Evolutionary conservation across 495 filamentous ascomycete species (phyloP), one percentile per base, ranked within the genome.

Genomic region (Tetracladium setigerum): DNA sequence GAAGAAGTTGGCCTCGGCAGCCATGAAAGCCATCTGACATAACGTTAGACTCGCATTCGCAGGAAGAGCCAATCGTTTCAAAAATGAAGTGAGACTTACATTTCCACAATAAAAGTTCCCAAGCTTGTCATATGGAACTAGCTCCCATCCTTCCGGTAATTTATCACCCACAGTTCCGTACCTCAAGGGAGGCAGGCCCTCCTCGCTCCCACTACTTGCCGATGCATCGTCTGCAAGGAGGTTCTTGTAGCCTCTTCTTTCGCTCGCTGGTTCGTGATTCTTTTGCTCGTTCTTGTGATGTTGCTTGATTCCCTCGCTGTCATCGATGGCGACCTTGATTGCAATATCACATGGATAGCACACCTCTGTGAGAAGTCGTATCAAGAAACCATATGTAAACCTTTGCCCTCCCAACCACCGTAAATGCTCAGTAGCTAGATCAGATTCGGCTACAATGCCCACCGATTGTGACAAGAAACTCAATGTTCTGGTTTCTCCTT

Each of bases 81-180:
- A 37, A 31, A 43, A 1, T 31, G 39, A n/a, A 33, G 31, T 41
- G 33, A 60, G 67, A 58, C 52, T 51, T 59, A 78, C 78, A 58
- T 95, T 98, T 42, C 92, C 92, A 8, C 83, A 83, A 62, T 92
- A 96, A 68, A 98, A 96, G 60, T 86, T 96, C 6, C 90, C 89
- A 33, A 98, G 68, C 14, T 79, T 86, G 46, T 87, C 80, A 41
- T 82, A 72, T 5, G 85, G 78, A 10, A 84, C 63, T 16, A 83
- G 66, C 42, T 83, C 72, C 86, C 89, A 95, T 30, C 78, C 82
- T 8, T 74, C 64, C 0, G 89, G 89, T 2, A 96, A 60, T 7
- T 83, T 72, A 52, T 91, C 86, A 40, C 77, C 74, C 45, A 91
- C 73, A 0, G 84, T 88, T 15, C 92, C 92, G 54, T 83, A 95